A percentile compares a stretch with the other conserved stretches of the same genome.
phyloP scores from a whole-genome alignment of 139 green algal species.

The Chlamydomonas schloesseri region DNA sequence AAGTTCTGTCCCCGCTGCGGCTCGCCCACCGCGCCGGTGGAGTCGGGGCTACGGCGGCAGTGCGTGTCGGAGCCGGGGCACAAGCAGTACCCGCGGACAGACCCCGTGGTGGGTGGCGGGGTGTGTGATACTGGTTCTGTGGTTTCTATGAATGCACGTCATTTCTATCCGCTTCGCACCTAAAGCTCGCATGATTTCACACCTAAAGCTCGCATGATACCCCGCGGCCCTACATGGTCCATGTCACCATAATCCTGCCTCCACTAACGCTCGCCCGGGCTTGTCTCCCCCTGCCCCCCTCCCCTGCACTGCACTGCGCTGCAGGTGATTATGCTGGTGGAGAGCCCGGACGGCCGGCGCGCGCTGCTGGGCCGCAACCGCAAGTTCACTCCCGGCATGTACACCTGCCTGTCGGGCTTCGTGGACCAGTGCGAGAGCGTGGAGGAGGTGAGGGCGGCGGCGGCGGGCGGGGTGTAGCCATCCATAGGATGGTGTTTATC shows the following conservation, averaged over 20 bases:
- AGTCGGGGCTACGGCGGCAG: constrained; percentile 72
- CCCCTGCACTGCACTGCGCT: background rate
- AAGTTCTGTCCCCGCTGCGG: constrained; percentile 77
- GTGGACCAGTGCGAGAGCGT: constrained; percentile 88
- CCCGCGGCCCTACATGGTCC: no score
- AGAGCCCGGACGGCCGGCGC: constrained; percentile 69
- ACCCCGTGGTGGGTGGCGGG: constrained; percentile 75
- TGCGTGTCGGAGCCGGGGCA: constrained; percentile 69
- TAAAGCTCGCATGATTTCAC: no score
- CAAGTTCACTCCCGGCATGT: constrained; percentile 71
- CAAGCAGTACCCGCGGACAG: constrained; percentile 82
- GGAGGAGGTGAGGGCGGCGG: constrained; percentile 69
- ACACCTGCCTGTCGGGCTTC: constrained; percentile 86
- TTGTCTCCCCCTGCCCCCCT: background rate
- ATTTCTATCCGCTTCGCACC: no score
- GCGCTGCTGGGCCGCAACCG: constrained; percentile 79
- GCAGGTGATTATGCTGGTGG: constrained; percentile 87
- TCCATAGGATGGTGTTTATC: no score
- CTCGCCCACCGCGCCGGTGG: constrained; percentile 54
- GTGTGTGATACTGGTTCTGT: no score
- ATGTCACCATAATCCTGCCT: no score
- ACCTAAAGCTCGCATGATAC: no score
- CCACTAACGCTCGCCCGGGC: no score
- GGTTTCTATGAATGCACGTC: no score
- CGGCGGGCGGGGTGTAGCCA: background rate